phyloP scores from a whole-genome alignment of 2,329 filamentous ascomycete genomes.

The Phialophora expanda region DNA sequence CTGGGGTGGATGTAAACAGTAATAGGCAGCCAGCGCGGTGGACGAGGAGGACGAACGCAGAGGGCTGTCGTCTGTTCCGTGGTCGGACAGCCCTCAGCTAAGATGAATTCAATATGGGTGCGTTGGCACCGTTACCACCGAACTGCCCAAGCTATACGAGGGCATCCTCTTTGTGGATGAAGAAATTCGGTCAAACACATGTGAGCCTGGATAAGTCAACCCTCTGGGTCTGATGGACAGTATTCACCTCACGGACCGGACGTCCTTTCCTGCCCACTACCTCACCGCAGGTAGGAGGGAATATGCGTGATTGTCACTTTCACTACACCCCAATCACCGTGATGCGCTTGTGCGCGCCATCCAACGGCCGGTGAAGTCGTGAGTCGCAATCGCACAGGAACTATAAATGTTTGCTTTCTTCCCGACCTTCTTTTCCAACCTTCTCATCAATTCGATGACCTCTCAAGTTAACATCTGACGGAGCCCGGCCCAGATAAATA shows the following conservation, averaged over 20 bases:
- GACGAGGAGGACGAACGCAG: not conserved
- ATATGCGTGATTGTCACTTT: not conserved
- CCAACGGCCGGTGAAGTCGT: not conserved
- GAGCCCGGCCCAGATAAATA: not conserved
- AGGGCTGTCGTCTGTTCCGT: not conserved
- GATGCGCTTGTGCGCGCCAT: not conserved
- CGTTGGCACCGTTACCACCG: not conserved
- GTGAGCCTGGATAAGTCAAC: not conserved
- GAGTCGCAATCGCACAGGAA: not conserved
- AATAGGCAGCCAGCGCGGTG: not conserved
- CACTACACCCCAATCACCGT: not conserved
- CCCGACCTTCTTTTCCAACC: not conserved
- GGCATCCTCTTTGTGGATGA: not conserved
- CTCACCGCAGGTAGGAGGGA: not conserved
- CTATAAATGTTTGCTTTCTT: not conserved
- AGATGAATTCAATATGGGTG: not conserved
- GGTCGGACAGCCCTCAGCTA: not conserved
- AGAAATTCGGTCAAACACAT: not conserved
- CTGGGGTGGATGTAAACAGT: not conserved
- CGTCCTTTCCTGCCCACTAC: not conserved
- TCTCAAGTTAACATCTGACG: not conserved
- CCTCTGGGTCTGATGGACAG: not conserved
- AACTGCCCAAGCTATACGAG: not conserved
- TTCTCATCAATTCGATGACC: not conserved
- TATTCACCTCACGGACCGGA: not conserved